Conservation (phyloP, 768 basidiomycete genomes). For the Amanita inopinata region DNA sequence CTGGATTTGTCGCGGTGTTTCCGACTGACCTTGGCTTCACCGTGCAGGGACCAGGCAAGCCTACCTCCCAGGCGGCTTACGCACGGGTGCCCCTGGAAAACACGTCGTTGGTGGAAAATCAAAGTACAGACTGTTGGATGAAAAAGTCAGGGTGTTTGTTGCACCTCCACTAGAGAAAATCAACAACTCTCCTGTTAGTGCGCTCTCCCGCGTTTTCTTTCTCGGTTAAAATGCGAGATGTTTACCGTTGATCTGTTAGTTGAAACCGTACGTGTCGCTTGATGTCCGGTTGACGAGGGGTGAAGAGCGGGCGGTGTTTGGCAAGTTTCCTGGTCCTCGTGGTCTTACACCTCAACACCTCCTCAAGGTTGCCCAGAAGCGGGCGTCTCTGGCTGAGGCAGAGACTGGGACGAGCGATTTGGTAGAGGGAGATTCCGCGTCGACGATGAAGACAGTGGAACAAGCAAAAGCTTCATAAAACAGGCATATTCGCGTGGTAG, state of each 20-base stretch:
- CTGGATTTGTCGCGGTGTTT: no score
- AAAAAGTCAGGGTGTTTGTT: conserved; percentile 76
- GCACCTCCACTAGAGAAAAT: conserved; percentile 68
- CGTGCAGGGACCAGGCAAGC: conserved; percentile 73
- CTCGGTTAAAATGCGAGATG: neutral
- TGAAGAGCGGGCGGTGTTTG: conserved; percentile 27
- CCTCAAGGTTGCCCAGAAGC: conserved; percentile 28
- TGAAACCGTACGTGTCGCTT: conserved; percentile 60
- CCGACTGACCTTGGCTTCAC: no score
- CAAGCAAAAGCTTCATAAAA: no score
- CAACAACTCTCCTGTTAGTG: conserved; percentile 43
- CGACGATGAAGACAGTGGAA: no score
- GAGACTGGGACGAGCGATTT: no score
- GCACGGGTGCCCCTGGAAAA: conserved; percentile 84
- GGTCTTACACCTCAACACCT: conserved; percentile 36
- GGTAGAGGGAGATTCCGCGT: no score
- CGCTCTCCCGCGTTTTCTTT: neutral
- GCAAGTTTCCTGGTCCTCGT: conserved; percentile 25
- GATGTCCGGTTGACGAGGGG: conserved; percentile 28
- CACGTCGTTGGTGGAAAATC: conserved; percentile 69
- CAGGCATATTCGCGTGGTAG: no score
- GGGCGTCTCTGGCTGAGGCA: conserved; percentile 5
- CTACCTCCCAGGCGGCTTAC: conserved; percentile 69
- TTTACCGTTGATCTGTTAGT: conserved; percentile 24
- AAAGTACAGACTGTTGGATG: conserved; percentile 76